Conservation (phyloP, 495 filamentous ascomycete species). For the Stereocaulon alpinum region DNA sequence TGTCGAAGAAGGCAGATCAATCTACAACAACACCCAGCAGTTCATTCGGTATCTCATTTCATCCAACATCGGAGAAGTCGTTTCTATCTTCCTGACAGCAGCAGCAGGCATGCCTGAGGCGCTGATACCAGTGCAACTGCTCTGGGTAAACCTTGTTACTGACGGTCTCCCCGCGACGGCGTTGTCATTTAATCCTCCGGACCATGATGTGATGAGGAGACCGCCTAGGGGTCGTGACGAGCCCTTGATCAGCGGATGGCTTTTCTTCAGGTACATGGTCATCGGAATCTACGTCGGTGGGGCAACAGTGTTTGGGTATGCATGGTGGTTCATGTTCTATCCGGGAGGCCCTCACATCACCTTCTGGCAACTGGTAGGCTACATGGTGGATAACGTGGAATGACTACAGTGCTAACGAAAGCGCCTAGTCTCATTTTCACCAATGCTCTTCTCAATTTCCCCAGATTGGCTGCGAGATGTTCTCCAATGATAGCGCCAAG, state of each 20-base stretch:
- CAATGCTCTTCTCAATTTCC: constrained; percentile 78
- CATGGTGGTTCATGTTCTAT: constrained; percentile 99
- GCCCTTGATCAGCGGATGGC: constrained; percentile 81
- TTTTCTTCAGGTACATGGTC: constrained; percentile 96
- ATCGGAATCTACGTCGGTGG: constrained; percentile 91
- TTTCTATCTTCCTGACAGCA: constrained; percentile 97
- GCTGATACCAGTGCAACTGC: constrained; percentile 89
- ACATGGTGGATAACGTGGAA: background rate
- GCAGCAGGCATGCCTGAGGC: constrained; percentile 97
- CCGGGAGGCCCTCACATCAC: constrained; percentile 82
- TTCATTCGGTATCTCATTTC: constrained; percentile 99
- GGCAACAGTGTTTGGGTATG: constrained; percentile 94
- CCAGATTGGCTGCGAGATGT: constrained; percentile 91
- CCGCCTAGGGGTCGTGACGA: constrained; percentile 87
- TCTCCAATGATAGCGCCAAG: constrained; percentile 77
- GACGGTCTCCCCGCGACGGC: constrained; percentile 96
- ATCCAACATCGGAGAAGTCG: constrained; percentile 98
- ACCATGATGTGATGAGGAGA: constrained; percentile 93
- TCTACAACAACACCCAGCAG: constrained; percentile 99
- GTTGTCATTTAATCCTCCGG: constrained; percentile 92
- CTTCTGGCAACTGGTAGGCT: constrained; percentile 74
- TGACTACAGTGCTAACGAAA: constrained; percentile 11
- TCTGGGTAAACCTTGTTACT: constrained; percentile 99
- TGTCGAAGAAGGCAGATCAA: constrained; percentile 93
- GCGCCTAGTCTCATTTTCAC: constrained; percentile 71